Base-by-base conservation (phyloP, 192 early-diverging fungal genomes). In the Coemansia sp. region DNA sequence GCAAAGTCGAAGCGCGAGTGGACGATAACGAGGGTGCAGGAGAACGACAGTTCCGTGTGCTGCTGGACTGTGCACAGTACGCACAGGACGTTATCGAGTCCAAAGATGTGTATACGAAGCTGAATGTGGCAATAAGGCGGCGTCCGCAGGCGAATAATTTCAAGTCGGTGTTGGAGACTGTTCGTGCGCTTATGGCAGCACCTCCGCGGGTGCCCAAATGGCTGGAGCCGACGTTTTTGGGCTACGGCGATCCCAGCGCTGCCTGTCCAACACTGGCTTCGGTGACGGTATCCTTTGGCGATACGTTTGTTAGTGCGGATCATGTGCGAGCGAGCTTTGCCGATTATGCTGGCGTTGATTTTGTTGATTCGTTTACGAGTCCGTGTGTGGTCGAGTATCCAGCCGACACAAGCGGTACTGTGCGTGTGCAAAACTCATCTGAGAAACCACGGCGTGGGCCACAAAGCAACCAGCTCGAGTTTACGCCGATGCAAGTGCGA, bases 101-200 rank as follows among this genome's bases (percentile, higher is more conserved):
- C n/a, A 57, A 64, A 1, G 83, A 84, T 71, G 82, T 94, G 0
- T 92, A 98, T 66, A 82, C 82, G 19, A 84, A 85, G 8, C 94
- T 98, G 61, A 98, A 96, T 72, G 82, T 98, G 19, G 80, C 97
- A n/a, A 67, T 99, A 60, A 87, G 98, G 27, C 84, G 95, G 24
- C 85, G 88, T 55, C 87, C 93, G 37, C 82, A 91, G 65, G 95
- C 96, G 78, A 98, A 93, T 80, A 96, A 95, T 72, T 96, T 98
- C 67, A 93, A 92, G 72, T 86, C 90, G 2, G 92, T 96, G 3
- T 70, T 98, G 51, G 95, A 96, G 61, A 90, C 93, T 0, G 88
- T 98, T 43, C 90, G 95, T 27, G 92, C 92, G 53, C 73, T 96
- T 63, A 90, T 95, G 87, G 86, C 51, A 4, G 37, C 57, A 14